Evolutionary conservation across 2,329 filamentous ascomycete species (phyloP), one percentile per base, ranked within the genome.

Genomic region (Sordariomycetes sp.): DNA sequence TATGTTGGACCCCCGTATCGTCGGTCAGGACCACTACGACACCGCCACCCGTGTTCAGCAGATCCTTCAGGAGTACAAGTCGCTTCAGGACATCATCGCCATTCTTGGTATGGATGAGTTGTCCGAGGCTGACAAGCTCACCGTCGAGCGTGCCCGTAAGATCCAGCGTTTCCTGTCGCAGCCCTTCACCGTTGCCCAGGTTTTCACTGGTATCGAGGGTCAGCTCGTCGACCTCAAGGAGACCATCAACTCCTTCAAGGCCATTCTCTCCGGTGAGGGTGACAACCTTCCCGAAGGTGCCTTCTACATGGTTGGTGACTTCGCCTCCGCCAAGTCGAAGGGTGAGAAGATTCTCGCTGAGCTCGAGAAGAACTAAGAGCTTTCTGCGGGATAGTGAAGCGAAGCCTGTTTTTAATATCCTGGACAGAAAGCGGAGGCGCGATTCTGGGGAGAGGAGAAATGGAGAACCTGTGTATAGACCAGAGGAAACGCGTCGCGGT

Each of bases 41-140:
- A 90, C 80, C 55, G 92, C 92, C 64, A 85, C 84, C 64, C 82
- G 82, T 55, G 92, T 98, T 59, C 92, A 98, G 77, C 87, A 94
- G 74, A 96, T 95, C 70, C 82, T 98, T 63, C 92, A 98, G 74
- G 92, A 96, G 78, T 98, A 98, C 85, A 96, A 96, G 85, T 96
- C 90, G 47, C 86, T 98, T 51, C 92, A 98, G 75, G 92, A 98
- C 75, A 98, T 98, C 81, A 95, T 95, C 76, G 92, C 92, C 69
- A 98, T 98, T 87, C 72, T 96, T 64, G 90, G 90, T 82, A 96
- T 98, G 92, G 92, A 98, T 69, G 92, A 98, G 67, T 72, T 98
- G 70, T 96, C 92, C 47, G 92, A 96, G 77, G 84, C 85, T 56
- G 92, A 98, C 70, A 95, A 98, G 83, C 81, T 98, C 58, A 96